Conservation (phyloP, 768 basidiomycete genomes). For the Amanita fuliginea region DNA sequence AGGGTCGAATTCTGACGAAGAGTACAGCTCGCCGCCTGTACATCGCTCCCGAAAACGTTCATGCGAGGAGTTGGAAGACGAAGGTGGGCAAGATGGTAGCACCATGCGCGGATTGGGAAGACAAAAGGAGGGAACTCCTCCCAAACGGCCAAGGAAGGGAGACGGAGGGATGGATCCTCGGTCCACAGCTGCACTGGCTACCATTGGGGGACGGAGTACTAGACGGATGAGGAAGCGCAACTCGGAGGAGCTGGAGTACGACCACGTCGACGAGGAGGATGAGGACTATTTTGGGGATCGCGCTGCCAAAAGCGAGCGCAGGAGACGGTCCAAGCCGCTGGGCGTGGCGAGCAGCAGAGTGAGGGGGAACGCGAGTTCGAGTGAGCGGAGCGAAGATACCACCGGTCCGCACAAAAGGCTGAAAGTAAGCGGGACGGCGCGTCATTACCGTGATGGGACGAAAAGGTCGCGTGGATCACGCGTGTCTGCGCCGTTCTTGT, state of each 20-base stretch:
- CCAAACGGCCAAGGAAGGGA: conserved; percentile 10
- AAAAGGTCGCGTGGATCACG: not conserved
- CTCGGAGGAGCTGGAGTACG: conserved; percentile 38
- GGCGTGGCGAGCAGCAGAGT: not conserved
- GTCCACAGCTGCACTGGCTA: not conserved
- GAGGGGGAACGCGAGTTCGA: not conserved
- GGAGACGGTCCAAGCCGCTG: not conserved
- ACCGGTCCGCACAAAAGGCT: not conserved
- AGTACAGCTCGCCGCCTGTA: not conserved
- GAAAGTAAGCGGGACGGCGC: not conserved
- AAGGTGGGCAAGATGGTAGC: conserved; percentile 6
- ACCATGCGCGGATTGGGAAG: not conserved
- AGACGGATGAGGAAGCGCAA: conserved; percentile 29
- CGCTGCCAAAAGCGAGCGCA: not conserved
- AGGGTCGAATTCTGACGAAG: not conserved
- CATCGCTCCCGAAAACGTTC: conserved; percentile 12
- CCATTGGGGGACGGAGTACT: not conserved
- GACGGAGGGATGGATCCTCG: not conserved
- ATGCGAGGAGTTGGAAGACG: conserved; percentile 10
- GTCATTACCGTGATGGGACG: not conserved
- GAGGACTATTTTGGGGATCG: not conserved
- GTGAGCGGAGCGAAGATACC: conserved; percentile 1
- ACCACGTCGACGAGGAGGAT: not conserved
- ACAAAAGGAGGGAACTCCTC: conserved; percentile 8
- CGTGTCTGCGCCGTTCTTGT: not conserved